Conservation (phyloP, 192 early-diverging fungal genomes). For the Umbelopsis sp. region DNA sequence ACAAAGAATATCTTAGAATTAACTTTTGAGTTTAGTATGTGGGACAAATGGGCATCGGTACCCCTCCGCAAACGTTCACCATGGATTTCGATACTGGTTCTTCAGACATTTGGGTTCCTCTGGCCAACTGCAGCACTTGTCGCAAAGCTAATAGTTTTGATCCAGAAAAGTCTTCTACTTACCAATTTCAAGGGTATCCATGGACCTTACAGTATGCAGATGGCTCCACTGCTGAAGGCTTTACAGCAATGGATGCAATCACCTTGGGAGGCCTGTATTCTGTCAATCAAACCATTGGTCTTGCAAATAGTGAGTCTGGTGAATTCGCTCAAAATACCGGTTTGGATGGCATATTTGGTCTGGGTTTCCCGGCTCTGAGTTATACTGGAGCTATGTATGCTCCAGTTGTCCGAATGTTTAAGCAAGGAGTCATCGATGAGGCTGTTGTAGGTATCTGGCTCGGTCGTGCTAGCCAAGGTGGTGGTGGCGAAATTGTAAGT, state of each 20-base stretch:
- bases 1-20: background rate
- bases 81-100: constrained; percentile 78
- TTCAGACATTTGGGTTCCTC: constrained; percentile 67
- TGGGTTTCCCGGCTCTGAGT: constrained; percentile 51
- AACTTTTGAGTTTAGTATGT: constrained; percentile 37
- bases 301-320: constrained; percentile 58
- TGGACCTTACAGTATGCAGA: constrained; percentile 50
- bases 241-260: constrained; percentile 50
- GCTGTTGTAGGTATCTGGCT: constrained; percentile 33
- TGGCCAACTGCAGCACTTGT: constrained; percentile 35
- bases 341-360: constrained; percentile 69
- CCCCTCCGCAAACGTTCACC: constrained; percentile 66
- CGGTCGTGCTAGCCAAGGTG: constrained; percentile 42
- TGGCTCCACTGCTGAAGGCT: constrained; percentile 43
- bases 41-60: constrained; percentile 66
- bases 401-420: constrained; percentile 23
- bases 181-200: constrained; percentile 15
- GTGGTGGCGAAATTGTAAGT: constrained; percentile 45
- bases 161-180: constrained; percentile 31
- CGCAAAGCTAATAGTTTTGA: constrained; percentile 32
- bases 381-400: constrained; percentile 18
- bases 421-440: constrained; percentile 16
- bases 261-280: constrained; percentile 55
- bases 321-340: constrained; percentile 53
- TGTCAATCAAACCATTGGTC: constrained; percentile 62